Evolutionary conservation across 768 basidiomycete species (phyloP).

Genomic region (Leucosporidium scottii): DNA sequence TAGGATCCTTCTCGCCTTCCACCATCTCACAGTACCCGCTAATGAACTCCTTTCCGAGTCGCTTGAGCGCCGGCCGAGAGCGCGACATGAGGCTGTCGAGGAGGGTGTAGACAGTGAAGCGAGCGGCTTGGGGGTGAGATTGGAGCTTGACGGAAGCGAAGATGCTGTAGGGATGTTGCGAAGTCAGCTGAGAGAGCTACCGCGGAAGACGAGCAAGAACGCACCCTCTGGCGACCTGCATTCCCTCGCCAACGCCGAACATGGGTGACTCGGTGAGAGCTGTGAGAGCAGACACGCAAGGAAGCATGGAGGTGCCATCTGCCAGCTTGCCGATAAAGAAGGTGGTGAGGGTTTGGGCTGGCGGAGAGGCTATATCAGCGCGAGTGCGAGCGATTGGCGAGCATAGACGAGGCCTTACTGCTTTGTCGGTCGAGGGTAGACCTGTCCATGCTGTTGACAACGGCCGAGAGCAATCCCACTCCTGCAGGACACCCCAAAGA

Average conservation of each 20-base stretch:
- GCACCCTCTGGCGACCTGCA: conserved; percentile 56
- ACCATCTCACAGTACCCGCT: conserved; percentile 68
- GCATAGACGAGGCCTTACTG: conserved; percentile 47
- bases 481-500: conserved; percentile 50
- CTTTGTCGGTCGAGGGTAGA: conserved; percentile 69
- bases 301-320: conserved; percentile 74
- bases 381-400: neutral
- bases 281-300: conserved; percentile 68
- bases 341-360: conserved; percentile 70
- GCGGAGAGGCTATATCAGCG: neutral
- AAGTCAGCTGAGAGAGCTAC: too few species aligned
- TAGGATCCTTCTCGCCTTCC: conserved; percentile 94
- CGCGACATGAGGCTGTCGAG: conserved; percentile 68
- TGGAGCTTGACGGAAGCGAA: conserved; percentile 75
- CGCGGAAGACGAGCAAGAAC: conserved; percentile 38
- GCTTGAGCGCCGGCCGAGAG: conserved; percentile 44
- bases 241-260: conserved; percentile 60
- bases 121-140: conserved; percentile 68
- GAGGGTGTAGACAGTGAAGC: conserved; percentile 72
- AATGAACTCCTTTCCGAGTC: conserved; percentile 51
- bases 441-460: conserved; percentile 57
- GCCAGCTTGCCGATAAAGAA: conserved; percentile 73
- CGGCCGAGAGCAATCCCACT: conserved; percentile 68
- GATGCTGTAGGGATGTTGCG: conserved; percentile 48
- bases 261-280: conserved; percentile 58